Base-by-base conservation (phyloP, 1,284 basidiomycete genomes). In the Pseudomicrostroma phylloplanum region DNA sequence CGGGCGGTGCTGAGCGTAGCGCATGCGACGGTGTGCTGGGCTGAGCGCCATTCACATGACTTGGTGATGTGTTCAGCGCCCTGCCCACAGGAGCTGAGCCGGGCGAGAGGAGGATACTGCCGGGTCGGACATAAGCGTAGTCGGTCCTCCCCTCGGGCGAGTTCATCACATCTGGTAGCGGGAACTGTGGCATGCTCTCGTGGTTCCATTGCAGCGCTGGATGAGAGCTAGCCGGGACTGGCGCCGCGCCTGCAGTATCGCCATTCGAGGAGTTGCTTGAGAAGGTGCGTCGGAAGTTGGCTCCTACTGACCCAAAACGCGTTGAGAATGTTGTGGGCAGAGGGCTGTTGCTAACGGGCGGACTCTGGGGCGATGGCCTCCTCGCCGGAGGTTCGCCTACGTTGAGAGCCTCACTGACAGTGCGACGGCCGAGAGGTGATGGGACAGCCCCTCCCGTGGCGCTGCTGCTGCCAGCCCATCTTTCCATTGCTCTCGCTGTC, bases 401-500 rank as follows among this genome's bases (percentile, higher is more conserved):
- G 30, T 36, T 36, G 30, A 36, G 30, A 36, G 30, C 19, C 30
- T 25, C 46, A 6, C 58, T 55, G 17, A 26, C 21, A 59, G 54
- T 15, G 59, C 30, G 30, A 36, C 60, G 42, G 57, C 62, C 8
- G 55, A 59, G 17, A 64, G 54, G 13, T 23, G 48, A 19, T 12
- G 60, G 42, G 9, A 64, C 57, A 19, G 62, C 63, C 9, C 58
- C 64, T 1, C 4, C n/a, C 30, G 26, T 57, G 49, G 15, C 17
- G 19, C 21, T 23, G 56, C 43, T 12, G 19, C 21, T n/a, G 36
- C 46, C 56, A 7, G 60, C 63, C 55, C 70, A 74, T n/a, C 64
- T 65, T 8, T 64, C 68, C 62, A 76, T 60, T 1, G 76, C 73
- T 57, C 70, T 74, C 13, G 76, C 77, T 1, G 71, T 73, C 25